phyloP scores from a whole-genome alignment of 768 basidiomycete genomes.

The Russula dissimulans region DNA sequence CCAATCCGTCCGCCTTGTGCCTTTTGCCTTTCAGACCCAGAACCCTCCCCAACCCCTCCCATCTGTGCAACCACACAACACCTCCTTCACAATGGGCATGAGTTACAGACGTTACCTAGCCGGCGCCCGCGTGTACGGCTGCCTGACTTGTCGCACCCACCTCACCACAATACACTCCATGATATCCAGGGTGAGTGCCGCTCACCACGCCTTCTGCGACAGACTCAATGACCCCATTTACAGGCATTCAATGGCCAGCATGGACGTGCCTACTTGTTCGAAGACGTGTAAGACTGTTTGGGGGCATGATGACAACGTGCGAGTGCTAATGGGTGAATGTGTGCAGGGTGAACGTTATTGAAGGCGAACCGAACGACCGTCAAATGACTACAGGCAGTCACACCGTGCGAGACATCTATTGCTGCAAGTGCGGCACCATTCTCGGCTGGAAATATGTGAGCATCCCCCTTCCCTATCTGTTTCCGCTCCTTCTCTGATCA shows the following conservation, averaged over 20 bases:
- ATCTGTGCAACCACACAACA: not conserved
- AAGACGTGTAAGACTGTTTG: constrained; percentile 65
- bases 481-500: constrained; percentile 2
- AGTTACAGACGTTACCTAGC: constrained; percentile 80
- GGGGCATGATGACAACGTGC: constrained; percentile 11
- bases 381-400: constrained; percentile 97
- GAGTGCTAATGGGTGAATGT: constrained; percentile 7
- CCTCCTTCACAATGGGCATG: constrained; percentile 61
- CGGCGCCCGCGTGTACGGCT: constrained; percentile 82
- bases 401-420: constrained; percentile 92
- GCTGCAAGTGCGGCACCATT: constrained; percentile 75
- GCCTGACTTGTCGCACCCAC: constrained; percentile 79
- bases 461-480: constrained; percentile 14
- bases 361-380: constrained; percentile 84
- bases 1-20: not conserved
- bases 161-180: constrained; percentile 86
- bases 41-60: not conserved
- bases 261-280: constrained; percentile 90
- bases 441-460: constrained; percentile 99
- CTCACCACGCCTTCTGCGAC: not conserved
- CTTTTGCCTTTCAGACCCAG: not conserved
- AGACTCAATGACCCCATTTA: constrained; percentile 17
- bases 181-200: constrained; percentile 66
- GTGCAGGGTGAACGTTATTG: constrained; percentile 78
- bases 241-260: constrained; percentile 98